Evolutionary conservation across 2,329 filamentous ascomycete genomes (phyloP), one percentile per base, ranked within the genome.

Genomic region (Tolypocladium cylindrosporum): DNA sequence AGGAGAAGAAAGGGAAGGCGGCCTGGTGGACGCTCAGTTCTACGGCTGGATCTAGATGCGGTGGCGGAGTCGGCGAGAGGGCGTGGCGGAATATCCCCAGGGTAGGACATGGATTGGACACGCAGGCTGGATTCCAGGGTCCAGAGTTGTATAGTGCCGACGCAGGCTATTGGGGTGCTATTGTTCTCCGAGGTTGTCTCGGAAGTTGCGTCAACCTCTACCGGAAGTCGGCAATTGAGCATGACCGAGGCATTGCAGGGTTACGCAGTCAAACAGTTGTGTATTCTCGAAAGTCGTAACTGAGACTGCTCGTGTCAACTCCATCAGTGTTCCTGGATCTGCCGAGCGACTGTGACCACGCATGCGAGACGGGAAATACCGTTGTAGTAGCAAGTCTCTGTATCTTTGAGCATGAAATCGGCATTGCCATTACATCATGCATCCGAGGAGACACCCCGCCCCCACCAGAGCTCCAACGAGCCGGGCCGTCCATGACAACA

Each of bases 11-110:
- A 59, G 57, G 21, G 58, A 63, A 19, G 61, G 58, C 19, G 55
- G 40, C 34, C 68, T 48, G 64, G 67, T 10, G 67, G 71, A 69
- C 65, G 71, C 56, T 64, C 61, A 67, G 53, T 71, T 69, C 54
- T 71, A 67, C 50, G 64, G 65, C 50, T 72, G 55, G 55, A 4
- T 8, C 16, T 59, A 51, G 48, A 13, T 10, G 7, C 10, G 27
- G n/a, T 16, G 19, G 45, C 27, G 14, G 10, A 6, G 27, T 5
- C 11, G 45, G 27, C 14, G 14, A 19, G 14, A 31, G n/a, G 24
- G 5, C 1, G 24, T 31, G 43, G 11, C 16, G 24, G 24, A n/a
- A 48, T 2, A 11, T 27, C 10, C 21, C 21, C n/a, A n/a, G 21
- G 21, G 42, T 4, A 9, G 3, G 45, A 16, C 27, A 34, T 14